These are phyloP conservation scores for Claviceps fusiformis DNA, from an alignment of 2,329 filamentous ascomycete species.

Conservation along the genomic window DNA sequence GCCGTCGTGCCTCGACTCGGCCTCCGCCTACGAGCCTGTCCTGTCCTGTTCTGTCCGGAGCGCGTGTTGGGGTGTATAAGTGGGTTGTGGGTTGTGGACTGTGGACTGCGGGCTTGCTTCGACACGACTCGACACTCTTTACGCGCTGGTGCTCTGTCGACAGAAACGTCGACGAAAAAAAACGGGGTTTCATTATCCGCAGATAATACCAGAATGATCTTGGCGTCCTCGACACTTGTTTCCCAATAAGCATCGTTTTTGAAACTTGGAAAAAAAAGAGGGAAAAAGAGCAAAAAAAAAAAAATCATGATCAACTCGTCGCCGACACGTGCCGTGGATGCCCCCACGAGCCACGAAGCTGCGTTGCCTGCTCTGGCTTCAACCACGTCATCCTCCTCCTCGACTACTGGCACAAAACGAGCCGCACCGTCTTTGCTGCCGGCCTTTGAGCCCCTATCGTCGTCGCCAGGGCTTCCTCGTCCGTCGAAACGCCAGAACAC, in stretches of 20 bases:
- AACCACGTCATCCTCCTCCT: neutral
- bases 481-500: slow-evolving; percentile 53
- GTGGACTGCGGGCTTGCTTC: neutral
- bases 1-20: neutral
- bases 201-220: neutral
- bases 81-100: neutral
- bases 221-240: neutral
- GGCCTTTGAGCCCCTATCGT: slow-evolving; percentile 68
- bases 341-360: slow-evolving; percentile 13
- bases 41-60: neutral
- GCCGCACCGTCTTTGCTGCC: slow-evolving; percentile 57
- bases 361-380: slow-evolving; percentile 17
- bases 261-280: neutral
- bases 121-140: neutral
- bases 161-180: neutral
- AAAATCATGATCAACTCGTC: slow-evolving; percentile 30
- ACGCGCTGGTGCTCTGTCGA: slow-evolving; percentile 9
- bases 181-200: neutral
- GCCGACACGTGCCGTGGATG: slow-evolving; percentile 10
- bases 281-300: neutral
- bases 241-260: neutral
- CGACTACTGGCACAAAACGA: slow-evolving; percentile 39
- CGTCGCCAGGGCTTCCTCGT: slow-evolving; percentile 58
- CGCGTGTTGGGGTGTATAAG: slow-evolving; percentile 2
- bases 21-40: neutral